Base-by-base conservation (phyloP, 768 basidiomycete genomes). In the Candolleomyces efflorescens region DNA sequence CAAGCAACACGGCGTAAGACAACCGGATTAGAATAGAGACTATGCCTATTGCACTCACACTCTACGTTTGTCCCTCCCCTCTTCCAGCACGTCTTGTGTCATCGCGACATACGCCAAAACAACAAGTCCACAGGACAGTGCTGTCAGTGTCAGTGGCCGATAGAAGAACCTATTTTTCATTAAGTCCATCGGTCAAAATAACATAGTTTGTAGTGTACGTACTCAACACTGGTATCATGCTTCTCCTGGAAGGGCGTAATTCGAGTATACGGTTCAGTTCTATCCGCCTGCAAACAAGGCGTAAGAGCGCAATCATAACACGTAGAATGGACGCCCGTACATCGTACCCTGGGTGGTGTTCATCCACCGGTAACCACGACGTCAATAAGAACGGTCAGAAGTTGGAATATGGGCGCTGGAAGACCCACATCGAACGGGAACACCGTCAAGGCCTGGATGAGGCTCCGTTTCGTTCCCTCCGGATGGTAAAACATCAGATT, bases 151-250 rank as follows among this genome's bases (percentile, higher is more conserved):
- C 37, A 90, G 74, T 3, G 91, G 92, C 58, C 87, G 90, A 75
- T 89, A 94, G 69, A 94, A 90, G 74, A 93, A 94, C 64, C 90
- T 92, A 52, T n/a, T 39, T 36, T 39, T 36, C 12, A 23, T 56
- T 51, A 45, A 57, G 58, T 24, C 48, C 62, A 53, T 24, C 32
- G 55, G 59, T 59, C 43, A 65, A 59, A 55, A 39, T 38, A 52
- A 54, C 53, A 36, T 49, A 24, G 37, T 15, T 39, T 47, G 24
- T 23, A 38, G 27, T 32, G 48, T 27, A 76, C 86, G 63, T 64
- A 91, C 90, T 92, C 92, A 60, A 93, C 80, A 62, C 84, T 89
- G 22, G 91, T 90, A 67, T 93, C 91, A 67, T 85, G 80, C 65
- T 78, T 84, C 74, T 92, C 89, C 69, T 92, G 90, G 69, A 93